These are phyloP conservation scores for Macroventuria anomochaeta DNA, from an alignment of 2,329 filamentous ascomycete species.

Conservation along the genomic window DNA sequence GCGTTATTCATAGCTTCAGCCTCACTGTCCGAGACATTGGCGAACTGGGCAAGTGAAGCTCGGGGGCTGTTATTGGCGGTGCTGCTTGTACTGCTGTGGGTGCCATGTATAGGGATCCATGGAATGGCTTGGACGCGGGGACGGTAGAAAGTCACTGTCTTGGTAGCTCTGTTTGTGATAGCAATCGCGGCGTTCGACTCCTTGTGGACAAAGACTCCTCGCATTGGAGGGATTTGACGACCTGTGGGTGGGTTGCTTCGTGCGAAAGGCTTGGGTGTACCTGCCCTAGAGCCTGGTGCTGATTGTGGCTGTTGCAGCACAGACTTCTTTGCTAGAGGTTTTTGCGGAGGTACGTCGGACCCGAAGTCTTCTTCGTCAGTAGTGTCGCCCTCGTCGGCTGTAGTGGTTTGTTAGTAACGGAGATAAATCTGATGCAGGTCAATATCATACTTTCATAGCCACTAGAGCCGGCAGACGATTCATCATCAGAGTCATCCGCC, in stretches of 20 bases:
- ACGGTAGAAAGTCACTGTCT: constrained; percentile 52
- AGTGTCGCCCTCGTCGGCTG: constrained; percentile 66
- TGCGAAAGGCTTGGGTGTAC: constrained; percentile 49
- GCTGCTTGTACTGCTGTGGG: constrained; percentile 49
- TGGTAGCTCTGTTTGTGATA: constrained; percentile 50
- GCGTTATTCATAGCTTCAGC: constrained; percentile 43
- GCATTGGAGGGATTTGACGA: constrained; percentile 39
- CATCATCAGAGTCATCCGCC: constrained; percentile 46
- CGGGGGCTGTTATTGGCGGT: constrained; percentile 50
- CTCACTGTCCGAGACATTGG: constrained; percentile 48
- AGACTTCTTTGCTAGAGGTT: constrained; percentile 49
- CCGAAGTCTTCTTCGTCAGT: constrained; percentile 59
- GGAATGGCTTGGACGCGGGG: constrained; percentile 40
- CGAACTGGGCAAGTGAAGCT: constrained; percentile 43
- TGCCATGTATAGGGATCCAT: constrained; percentile 38
- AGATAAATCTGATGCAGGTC: constrained; percentile 24
- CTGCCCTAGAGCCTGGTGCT: constrained; percentile 49
- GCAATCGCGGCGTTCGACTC: constrained; percentile 50
- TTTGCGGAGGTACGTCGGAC: constrained; percentile 55
- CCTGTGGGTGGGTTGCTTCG: constrained; percentile 37
- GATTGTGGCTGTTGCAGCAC: constrained; percentile 60
- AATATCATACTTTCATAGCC: constrained; percentile 65
- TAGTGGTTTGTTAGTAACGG: constrained; percentile 53
- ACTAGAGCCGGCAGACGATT: constrained; percentile 58
- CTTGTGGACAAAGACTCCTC: constrained; percentile 48